phyloP scores from a whole-genome alignment of 2,329 filamentous ascomycete species.

The Stagonosporopsis chrysanthemi region DNA sequence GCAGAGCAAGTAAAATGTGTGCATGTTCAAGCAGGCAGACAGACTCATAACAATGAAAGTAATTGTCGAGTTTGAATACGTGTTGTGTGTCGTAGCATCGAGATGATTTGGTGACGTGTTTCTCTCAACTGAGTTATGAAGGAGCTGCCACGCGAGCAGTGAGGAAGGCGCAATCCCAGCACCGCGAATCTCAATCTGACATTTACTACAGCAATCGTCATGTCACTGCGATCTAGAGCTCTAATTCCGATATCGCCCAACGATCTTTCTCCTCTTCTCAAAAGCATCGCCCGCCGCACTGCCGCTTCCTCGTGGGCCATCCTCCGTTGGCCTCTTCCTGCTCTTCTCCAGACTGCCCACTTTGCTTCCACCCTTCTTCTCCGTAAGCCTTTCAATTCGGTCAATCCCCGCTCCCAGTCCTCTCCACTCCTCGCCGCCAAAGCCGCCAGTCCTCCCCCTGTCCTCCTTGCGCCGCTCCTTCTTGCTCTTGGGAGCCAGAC shows the following conservation, averaged over 20 bases:
- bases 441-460: constrained; percentile 60
- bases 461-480: constrained; percentile 77
- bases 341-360: constrained; percentile 77
- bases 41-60: neutral
- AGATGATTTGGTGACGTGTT: neutral
- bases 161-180: neutral
- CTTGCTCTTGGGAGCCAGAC: constrained; percentile 85
- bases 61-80: neutral
- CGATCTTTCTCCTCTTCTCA: constrained; percentile 55
- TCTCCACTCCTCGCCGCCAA: constrained; percentile 93
- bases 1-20: neutral
- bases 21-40: neutral
- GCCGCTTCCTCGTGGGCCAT: constrained; percentile 73
- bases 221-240: neutral
- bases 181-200: neutral
- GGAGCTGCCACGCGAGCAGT: neutral
- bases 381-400: constrained; percentile 83
- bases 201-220: neutral
- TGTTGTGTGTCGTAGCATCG: too few relatives aligned
- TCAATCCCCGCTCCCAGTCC: constrained; percentile 85
- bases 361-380: constrained; percentile 62
- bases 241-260: constrained; percentile 39
- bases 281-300: constrained; percentile 76
- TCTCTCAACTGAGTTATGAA: neutral
- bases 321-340: constrained; percentile 78